Evolutionary conservation across 2,329 filamentous ascomycete genomes (phyloP).

Genomic region (Pleurostoma richardsiae): DNA sequence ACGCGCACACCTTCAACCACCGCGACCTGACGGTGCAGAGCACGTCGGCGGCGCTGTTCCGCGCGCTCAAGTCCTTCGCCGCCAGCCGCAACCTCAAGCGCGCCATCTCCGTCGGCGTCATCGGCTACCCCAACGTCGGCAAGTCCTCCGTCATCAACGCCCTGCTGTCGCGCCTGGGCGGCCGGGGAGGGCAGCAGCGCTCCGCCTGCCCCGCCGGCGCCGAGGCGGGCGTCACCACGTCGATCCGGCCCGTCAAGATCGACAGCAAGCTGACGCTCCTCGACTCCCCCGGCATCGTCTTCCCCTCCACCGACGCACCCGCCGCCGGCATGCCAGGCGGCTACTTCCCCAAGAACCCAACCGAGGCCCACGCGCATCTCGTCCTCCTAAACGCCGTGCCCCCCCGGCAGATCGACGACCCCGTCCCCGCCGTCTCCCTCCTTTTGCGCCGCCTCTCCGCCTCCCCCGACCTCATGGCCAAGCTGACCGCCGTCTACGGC

Average conservation of each 20-base stretch:
- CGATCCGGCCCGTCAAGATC: constrained; percentile 83
- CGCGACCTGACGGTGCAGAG: constrained; percentile 81
- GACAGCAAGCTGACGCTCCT: constrained; percentile 92
- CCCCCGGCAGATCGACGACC: constrained; percentile 90
- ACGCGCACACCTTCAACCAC: constrained; percentile 89
- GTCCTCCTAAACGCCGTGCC: constrained; percentile 88
- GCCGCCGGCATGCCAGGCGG: constrained; percentile 25
- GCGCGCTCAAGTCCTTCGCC: constrained; percentile 84
- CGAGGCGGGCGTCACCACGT: constrained; percentile 88
- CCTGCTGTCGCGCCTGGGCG: constrained; percentile 70
- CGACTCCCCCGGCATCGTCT: constrained; percentile 92
- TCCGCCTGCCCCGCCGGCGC: constrained; percentile 81
- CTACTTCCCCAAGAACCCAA: constrained; percentile 53
- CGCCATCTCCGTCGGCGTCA: constrained; percentile 84
- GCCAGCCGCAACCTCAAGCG: constrained; percentile 81
- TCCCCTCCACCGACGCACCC: constrained; percentile 58
- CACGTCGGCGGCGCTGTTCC: constrained; percentile 81
- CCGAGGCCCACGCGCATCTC: constrained; percentile 75
- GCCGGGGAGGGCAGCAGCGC: constrained; percentile 51
- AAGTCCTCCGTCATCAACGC: constrained; percentile 97
- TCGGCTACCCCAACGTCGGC: constrained; percentile 93
- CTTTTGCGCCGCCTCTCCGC: constrained; percentile 76
- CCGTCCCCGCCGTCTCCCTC: constrained; percentile 77
- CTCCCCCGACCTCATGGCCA: constrained; percentile 68
- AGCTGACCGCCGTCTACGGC: constrained; percentile 78